Conservation (phyloP, 805 yeast species). For the Kregervanrija delftensis region DNA sequence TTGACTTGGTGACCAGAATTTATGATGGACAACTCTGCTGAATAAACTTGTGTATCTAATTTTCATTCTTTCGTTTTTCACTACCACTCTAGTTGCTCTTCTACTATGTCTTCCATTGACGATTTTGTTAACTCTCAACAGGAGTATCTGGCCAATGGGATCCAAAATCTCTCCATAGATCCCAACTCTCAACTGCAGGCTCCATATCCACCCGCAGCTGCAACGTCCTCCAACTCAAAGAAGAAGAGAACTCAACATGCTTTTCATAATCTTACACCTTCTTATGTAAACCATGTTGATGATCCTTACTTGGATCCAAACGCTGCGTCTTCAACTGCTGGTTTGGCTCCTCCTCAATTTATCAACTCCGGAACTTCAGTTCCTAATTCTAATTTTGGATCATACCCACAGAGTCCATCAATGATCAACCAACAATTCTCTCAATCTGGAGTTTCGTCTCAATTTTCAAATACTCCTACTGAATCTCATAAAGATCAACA, state of each 20-base stretch:
- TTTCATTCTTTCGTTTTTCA: too few species aligned
- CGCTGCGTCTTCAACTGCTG: constrained; percentile 27
- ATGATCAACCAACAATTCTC: too few species aligned
- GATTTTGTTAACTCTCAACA: constrained; percentile 5
- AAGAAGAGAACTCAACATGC: constrained; percentile 23
- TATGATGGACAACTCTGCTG: too few species aligned
- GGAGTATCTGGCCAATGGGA: constrained; percentile 9
- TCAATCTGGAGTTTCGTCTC: too few species aligned
- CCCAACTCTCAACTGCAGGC: not conserved
- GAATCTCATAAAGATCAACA: too few species aligned
- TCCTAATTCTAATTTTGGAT: not conserved
- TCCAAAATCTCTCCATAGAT: constrained; percentile 10
- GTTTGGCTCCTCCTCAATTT: constrained; percentile 12
- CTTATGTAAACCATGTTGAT: constrained; percentile 7
- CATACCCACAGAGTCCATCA: not conserved
- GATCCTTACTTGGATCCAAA: constrained; percentile 24
- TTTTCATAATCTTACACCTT: constrained; percentile 19
- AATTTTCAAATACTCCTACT: too few species aligned
- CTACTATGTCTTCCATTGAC: constrained; percentile 1
- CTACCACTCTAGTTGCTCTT: not conserved
- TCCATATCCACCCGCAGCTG: constrained; percentile 1
- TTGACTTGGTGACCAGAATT: not conserved
- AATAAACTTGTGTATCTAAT: too few species aligned
- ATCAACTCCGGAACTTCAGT: not conserved
- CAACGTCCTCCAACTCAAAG: constrained; percentile 1